Conservation (phyloP, 148 eudicot species). For the Vaccinium myrtillus region DNA sequence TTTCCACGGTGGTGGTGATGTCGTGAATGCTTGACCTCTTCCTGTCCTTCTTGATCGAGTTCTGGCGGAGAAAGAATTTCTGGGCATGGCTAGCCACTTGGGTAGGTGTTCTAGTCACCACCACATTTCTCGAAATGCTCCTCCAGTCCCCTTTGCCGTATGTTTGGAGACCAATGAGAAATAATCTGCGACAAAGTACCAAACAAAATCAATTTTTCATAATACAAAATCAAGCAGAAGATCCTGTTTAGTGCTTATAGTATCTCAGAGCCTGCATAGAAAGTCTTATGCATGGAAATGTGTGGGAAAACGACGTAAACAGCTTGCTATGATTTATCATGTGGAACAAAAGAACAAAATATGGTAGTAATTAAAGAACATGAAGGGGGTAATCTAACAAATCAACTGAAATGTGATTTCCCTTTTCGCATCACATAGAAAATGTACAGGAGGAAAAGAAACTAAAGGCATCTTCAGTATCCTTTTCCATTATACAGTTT, state of each 20-base stretch:
- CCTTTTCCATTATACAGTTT: background rate
- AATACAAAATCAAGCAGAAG: background rate
- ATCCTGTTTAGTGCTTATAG: background rate
- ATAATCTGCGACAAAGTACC: constrained; percentile 31
- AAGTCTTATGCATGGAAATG: background rate
- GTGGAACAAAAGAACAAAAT: background rate
- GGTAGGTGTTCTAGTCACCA: constrained; percentile 62
- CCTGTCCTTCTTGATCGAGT: constrained; percentile 56
- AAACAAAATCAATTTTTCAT: background rate
- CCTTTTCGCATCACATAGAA: background rate
- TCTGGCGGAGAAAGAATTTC: constrained; percentile 60
- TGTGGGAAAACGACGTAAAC: background rate
- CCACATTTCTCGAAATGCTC: constrained; percentile 67
- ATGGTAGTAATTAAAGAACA: background rate
- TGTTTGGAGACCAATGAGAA: constrained; percentile 48
- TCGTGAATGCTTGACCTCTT: constrained; percentile 76
- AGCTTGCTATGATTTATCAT: background rate
- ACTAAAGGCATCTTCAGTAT: background rate
- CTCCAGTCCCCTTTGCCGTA: constrained; percentile 78
- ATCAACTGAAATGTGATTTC: background rate
- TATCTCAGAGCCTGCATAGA: background rate
- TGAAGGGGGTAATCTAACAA: too few species aligned
- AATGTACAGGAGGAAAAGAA: background rate
- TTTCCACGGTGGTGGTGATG: constrained; percentile 49
- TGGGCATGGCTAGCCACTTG: constrained; percentile 81